These are phyloP conservation scores for Blepharisma stoltei DNA, from an alignment of 73 alveolate species.

Conservation along the genomic window DNA sequence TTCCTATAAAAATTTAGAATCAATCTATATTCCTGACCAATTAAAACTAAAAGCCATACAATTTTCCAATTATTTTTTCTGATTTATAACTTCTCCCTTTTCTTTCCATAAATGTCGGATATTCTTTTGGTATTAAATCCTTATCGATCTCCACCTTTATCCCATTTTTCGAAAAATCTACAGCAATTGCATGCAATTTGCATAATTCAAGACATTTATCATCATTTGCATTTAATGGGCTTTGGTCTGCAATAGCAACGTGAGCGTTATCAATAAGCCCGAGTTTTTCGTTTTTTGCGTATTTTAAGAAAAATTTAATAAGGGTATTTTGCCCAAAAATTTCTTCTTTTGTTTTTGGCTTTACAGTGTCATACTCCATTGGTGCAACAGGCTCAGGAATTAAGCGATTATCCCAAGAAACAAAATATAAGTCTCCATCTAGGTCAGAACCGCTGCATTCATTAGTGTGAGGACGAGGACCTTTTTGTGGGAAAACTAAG, in stretches of 20 bases:
- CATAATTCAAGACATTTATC: constrained; percentile 56
- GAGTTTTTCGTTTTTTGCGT: constrained; percentile 51
- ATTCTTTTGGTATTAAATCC: constrained; percentile 33
- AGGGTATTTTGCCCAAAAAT: constrained; percentile 35
- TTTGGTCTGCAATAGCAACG: constrained; percentile 63
- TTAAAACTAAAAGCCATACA: too few relatives aligned
- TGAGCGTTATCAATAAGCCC: constrained; percentile 67
- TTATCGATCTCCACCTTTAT: constrained; percentile 32
- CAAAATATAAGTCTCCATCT: constrained; percentile 84
- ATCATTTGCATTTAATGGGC: constrained; percentile 40
- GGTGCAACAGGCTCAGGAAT: constrained; percentile 26
- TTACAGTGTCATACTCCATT: constrained; percentile 21
- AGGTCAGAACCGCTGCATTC: constrained; percentile 81
- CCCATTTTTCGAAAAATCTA: constrained; percentile 75
- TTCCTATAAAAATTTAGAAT: too few relatives aligned
- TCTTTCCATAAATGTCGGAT: constrained; percentile 53
- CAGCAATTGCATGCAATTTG: constrained; percentile 59
- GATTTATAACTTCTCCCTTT: constrained; percentile 34
- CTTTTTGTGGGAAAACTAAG: constrained; percentile 71
- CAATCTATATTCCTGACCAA: background rate
- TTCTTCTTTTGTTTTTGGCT: constrained; percentile 40
- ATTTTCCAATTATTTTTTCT: constrained; percentile 51
- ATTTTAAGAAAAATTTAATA: constrained; percentile 52
- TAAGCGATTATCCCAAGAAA: constrained; percentile 61
- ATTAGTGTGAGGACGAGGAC: constrained; percentile 67